phyloP scores from a whole-genome alignment of 495 filamentous ascomycete genomes.

The Trichoderma reesei region DNA sequence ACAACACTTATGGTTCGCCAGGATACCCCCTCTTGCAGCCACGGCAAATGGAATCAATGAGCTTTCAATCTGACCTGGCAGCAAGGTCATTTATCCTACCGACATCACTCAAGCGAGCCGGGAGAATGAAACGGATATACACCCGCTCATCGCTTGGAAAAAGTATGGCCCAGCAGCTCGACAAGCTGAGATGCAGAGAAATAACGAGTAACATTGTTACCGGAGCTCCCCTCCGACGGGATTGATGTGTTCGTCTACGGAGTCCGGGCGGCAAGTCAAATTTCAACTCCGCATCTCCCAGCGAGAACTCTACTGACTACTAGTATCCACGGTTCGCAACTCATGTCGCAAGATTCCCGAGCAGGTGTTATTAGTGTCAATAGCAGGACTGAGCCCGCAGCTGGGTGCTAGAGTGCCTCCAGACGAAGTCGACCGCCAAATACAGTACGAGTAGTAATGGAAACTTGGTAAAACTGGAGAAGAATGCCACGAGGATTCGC shows the following conservation, averaged over 20 bases:
- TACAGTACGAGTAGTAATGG: not conserved
- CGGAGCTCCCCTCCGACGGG: too few species aligned
- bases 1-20: too few species aligned
- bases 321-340: not conserved
- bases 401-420: not conserved
- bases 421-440: not conserved
- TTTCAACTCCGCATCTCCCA: not conserved
- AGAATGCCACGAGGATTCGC: conserved; percentile 6
- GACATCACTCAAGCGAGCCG: too few species aligned
- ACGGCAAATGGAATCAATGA: too few species aligned
- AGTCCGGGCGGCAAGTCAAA: not conserved
- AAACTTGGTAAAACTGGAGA: not conserved
- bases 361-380: not conserved
- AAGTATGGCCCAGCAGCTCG: too few species aligned
- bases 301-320: not conserved
- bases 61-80: too few species aligned
- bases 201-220: too few species aligned
- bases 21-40: too few species aligned
- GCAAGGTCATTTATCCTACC: too few species aligned
- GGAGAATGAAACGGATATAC: too few species aligned
- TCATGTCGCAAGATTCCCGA: not conserved
- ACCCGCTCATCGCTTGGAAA: too few species aligned
- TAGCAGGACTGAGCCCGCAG: not conserved
- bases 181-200: too few species aligned
- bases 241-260: not conserved